phyloP scores from a whole-genome alignment of 805 yeast genomes.

The Zygotorulaspora danielsina region DNA sequence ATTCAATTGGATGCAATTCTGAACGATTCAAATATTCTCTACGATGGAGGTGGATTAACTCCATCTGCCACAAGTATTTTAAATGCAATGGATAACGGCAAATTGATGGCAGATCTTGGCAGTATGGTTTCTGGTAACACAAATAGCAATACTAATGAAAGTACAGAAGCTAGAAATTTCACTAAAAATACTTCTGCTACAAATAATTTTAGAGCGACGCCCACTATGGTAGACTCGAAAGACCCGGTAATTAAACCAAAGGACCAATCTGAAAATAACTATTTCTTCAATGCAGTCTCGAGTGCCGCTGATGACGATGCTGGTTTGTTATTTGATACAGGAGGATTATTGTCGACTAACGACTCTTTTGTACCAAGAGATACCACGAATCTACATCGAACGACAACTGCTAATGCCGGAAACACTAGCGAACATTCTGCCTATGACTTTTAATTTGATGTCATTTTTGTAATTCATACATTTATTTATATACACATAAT shows the following conservation, averaged over 20 bases:
- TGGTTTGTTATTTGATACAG: slow-evolving; percentile 8
- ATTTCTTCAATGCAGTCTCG: slow-evolving; percentile 5
- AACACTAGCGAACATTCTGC: background rate
- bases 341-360: background rate
- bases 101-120: background rate
- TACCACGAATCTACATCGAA: background rate
- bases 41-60: background rate
- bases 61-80: background rate
- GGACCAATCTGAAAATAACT: background rate
- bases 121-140: background rate
- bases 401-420: background rate
- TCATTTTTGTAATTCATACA: background rate
- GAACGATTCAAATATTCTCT: background rate
- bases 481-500: background rate
- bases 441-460: background rate
- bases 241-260: background rate
- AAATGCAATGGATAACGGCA: background rate
- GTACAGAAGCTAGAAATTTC: background rate
- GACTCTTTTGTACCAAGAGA: background rate
- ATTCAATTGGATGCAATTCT: slow-evolving; percentile 1
- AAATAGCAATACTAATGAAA: background rate
- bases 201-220: background rate
- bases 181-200: background rate
- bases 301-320: slow-evolving; percentile 7
- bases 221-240: background rate